A percentile compares a stretch with the other conserved stretches of the same genome.
These are phyloP conservation scores for Leptographium lundbergii DNA, from an alignment of 2,329 filamentous ascomycete species.

Conservation along the genomic window DNA sequence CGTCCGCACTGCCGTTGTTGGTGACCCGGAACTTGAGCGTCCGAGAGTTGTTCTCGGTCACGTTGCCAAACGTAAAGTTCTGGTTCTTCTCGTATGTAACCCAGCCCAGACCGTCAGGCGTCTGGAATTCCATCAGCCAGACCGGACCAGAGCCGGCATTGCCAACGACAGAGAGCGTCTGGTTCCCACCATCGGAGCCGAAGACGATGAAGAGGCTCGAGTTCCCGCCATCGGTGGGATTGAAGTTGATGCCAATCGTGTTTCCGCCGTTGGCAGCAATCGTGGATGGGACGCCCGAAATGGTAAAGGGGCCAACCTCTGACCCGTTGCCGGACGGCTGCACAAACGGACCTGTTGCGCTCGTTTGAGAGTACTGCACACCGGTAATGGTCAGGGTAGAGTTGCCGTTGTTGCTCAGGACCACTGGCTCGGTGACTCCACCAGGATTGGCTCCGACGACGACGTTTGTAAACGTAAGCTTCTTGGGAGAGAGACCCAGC, in stretches of 20 bases:
- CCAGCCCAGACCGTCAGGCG: constrained; percentile 36
- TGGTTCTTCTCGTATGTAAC: constrained; percentile 27
- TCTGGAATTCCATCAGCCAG: constrained; percentile 43
- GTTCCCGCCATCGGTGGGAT: constrained; percentile 31
- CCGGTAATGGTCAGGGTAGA: constrained; percentile 27
- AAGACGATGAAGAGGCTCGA: constrained; percentile 36
- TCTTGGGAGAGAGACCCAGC: constrained; percentile 32
- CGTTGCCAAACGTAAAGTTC: constrained; percentile 42
- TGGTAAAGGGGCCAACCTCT: constrained; percentile 33
- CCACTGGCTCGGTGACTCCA: constrained; percentile 27
- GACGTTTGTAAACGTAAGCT: constrained; percentile 35
- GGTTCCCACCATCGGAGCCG: constrained; percentile 33
- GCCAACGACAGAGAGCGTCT: constrained; percentile 33
- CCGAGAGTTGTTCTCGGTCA: constrained; percentile 35
- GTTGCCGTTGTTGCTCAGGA: constrained; percentile 38
- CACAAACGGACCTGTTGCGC: constrained; percentile 31
- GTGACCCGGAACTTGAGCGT: constrained; percentile 38
- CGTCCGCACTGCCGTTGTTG: constrained; percentile 37
- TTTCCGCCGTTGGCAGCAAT: constrained; percentile 27
- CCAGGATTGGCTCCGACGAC: constrained; percentile 28
- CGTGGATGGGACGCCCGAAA: constrained; percentile 31
- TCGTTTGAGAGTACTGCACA: constrained; percentile 30
- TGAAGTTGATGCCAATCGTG: constrained; percentile 33
- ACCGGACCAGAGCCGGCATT: constrained; percentile 34
- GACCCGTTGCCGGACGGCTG: constrained; percentile 19